Base-by-base conservation (phyloP, 306 rosid genomes). In the Spatholobus suberectus region DNA sequence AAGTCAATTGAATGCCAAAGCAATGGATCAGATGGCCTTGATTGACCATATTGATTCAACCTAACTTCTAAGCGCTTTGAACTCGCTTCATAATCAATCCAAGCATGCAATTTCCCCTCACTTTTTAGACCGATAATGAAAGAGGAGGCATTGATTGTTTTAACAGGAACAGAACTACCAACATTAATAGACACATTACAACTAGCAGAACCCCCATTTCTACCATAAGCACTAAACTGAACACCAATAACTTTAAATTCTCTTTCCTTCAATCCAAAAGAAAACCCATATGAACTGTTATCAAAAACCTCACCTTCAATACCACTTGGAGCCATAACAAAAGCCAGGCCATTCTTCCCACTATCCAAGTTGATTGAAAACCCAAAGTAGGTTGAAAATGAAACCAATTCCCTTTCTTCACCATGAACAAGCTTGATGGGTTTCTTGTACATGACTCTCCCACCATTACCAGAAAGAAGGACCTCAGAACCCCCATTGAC, bases 71-170 rank as follows among this genome's bases (percentile, higher is more conserved):
- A 80, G 11, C 90, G 79, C 70, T 74, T 87, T 4, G 90, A 90
- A 85, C 93, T 89, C 0, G 90, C 94, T 77, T 88, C 89, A 44
- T 96, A 96, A 89, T 96, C 98, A 82, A 96, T 89, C 99, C 99
- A 96, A 51, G 94, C 91, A 76, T 83, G 87, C 51, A 89, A 27
- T 61, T 82, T 88, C 51, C 74, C 85, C 49, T 85, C 91, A 47
- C 63, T 88, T 73, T 77, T 78, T 15, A 82, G 71, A 74, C 63
- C 81, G 88, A 78, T 46, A 41, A 83, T 82, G 62, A 75, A 66
- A 81, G 63, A 61, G 6, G 94, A 92, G 5, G 72, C 54, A 79
- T 83, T 88, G n/a, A 90, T 89, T 38, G 49, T 84, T 78, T 75
- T 83, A 55, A 86, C 85, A 40, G 87, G 83, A 23, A 84, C 80